Evolutionary conservation across 1,284 basidiomycete genomes (phyloP), one percentile per base, ranked within the genome.

Genomic region (Malassezia yamatoensis): DNA sequence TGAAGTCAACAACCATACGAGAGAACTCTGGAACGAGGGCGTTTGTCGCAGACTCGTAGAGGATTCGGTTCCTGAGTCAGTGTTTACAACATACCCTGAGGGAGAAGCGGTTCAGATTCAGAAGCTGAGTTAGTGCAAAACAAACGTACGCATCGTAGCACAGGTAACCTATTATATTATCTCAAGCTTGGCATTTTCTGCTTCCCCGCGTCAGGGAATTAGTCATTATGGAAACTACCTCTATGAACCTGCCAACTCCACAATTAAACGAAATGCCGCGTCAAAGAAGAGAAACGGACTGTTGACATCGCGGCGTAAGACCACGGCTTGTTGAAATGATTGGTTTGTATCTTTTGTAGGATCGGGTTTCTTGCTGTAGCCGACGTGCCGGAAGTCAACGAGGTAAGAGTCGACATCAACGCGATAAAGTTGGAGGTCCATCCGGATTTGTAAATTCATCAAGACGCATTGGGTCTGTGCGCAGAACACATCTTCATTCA

Each of bases 381-480:
- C 89, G 72, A 96, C 87, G 78, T 96, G 93, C 67, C 94, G 84
- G 78, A 99, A 98, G 74, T 98, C 93, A 60, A 98, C 94, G 33
- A 98, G 82, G 76, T 96, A 98, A 77, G 96, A 96, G 73, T 86
- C 83, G 35, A 85, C 84, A 75, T 98, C 93, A 24, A 96, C 89
- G 79, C 88, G 86, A 76, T 96, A 98, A 42, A 96, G 80, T 68
- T 96, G 90, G 2, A 98, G 80, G 77, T 96, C 94, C 91, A 96
- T 96, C 24, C 93, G 81, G 9, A 72, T 58, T 32, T 44, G 54
- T 24, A 55, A 41, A 38, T 53, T 38, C 39, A 53, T 48, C 7
- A 67, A 54, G 18, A 67, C 58, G 39, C 88, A 90, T 46, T 93
- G 78, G 13, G 91, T 93, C 79, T 98, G 91, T 41, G 96, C 86